Percentiles rank a stretch among this genome's conserved stretches.
Conservation (phyloP, 495 filamentous ascomycete genomes). For the Diplogelasinospora grovesii region DNA sequence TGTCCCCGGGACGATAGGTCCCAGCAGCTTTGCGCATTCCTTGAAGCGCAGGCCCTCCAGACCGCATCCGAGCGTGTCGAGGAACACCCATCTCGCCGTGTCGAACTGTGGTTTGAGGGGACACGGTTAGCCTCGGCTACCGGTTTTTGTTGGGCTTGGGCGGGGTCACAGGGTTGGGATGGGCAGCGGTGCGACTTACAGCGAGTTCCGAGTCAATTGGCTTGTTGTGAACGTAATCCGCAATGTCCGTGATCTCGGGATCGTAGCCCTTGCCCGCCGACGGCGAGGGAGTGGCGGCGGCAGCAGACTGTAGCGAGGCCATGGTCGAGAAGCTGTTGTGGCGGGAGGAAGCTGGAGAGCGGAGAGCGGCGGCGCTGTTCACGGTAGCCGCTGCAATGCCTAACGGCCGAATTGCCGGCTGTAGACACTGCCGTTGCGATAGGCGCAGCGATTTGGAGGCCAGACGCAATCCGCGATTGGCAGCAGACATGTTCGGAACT, state of each 20-base stretch:
- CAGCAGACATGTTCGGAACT: conserved; percentile 26
- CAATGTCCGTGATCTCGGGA: conserved; percentile 89
- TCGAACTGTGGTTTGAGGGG: conserved; percentile 60
- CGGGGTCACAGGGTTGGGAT: background rate
- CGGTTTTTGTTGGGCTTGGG: conserved; percentile 1
- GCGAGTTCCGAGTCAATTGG: conserved; percentile 86
- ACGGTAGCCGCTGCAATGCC: background rate
- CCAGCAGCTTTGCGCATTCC: conserved; percentile 89
- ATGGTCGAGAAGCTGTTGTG: conserved; percentile 49
- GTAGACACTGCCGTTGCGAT: conserved; percentile 1
- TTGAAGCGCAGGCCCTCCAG: conserved; percentile 93
- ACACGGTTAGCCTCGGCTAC: conserved; percentile 18
- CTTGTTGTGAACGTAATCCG: conserved; percentile 86
- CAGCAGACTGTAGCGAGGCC: conserved; percentile 45
- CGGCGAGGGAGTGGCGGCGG: conserved; percentile 39
- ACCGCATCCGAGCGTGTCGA: conserved; percentile 95
- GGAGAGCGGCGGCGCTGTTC: conserved; percentile 10
- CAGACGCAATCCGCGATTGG: conserved; percentile 26
- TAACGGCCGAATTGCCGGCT: background rate
- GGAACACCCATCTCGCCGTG: conserved; percentile 80
- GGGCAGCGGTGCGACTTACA: conserved; percentile 47
- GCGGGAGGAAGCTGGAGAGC: conserved; percentile 18
- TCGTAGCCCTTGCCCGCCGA: conserved; percentile 60
- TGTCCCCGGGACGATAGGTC: conserved; percentile 88
- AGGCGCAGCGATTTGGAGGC: conserved; percentile 24